Conservation (phyloP, 805 yeast species). For the Candida michaelii region DNA sequence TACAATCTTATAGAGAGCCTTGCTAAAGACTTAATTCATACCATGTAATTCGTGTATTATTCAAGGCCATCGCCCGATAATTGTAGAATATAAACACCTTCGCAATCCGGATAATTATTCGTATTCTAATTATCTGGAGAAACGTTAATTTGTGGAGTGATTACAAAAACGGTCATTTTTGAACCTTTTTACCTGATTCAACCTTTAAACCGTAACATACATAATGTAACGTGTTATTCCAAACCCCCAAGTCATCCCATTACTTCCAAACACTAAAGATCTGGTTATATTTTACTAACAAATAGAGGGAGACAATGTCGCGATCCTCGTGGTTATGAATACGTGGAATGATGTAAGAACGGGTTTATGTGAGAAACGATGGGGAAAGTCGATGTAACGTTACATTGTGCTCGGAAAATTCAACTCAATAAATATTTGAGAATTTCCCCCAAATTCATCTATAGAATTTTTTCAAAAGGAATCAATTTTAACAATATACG, state of each 20-base stretch:
- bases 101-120: background rate
- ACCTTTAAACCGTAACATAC: too few relatives aligned
- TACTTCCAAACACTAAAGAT: background rate
- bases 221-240: too few relatives aligned
- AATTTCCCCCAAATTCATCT: background rate
- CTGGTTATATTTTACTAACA: background rate
- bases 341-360: constrained; percentile 2
- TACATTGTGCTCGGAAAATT: constrained; percentile 7
- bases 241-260: background rate
- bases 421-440: constrained; percentile 7
- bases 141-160: background rate
- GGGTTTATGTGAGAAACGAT: background rate
- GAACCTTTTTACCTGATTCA: too few relatives aligned
- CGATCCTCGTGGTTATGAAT: background rate
- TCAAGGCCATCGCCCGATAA: background rate
- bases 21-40: too few relatives aligned
- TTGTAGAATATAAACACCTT: background rate
- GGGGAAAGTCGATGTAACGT: constrained; percentile 9
- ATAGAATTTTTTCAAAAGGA: background rate
- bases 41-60: too few relatives aligned
- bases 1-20: background rate
- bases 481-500: background rate
- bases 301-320: background rate
- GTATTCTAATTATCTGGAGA: background rate
- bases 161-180: background rate